Evolutionary conservation across 371 early-diverging fungal species (phyloP).

Genomic region (Sporodiniella umbellata): DNA sequence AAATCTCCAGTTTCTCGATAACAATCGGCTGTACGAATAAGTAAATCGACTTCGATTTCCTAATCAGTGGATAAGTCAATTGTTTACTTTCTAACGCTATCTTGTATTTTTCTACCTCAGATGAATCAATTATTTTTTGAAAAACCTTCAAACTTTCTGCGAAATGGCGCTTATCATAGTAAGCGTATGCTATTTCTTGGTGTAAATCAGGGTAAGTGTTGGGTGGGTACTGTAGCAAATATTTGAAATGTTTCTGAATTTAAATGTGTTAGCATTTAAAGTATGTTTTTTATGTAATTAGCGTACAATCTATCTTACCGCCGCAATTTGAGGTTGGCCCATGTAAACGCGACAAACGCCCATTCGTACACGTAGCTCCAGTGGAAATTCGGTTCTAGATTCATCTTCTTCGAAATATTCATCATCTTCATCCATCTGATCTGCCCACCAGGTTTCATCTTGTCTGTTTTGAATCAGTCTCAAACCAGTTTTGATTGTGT

Average conservation of each 20-base stretch:
- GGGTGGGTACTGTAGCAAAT: conserved; percentile 50
- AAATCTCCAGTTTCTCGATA: conserved; percentile 68
- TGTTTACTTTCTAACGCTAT: conserved; percentile 6
- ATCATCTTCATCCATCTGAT: conserved; percentile 49
- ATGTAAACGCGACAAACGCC: conserved; percentile 79
- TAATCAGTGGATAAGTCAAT: conserved; percentile 1
- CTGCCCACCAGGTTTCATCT: conserved; percentile 60
- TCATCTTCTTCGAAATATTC: conserved; percentile 47
- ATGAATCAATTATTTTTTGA: conserved; percentile 51
- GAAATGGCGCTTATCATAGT: conserved; percentile 64
- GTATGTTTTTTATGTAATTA: not conserved
- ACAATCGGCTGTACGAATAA: conserved; percentile 65
- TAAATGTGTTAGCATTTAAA: not conserved
- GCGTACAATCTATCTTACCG: conserved; percentile 36
- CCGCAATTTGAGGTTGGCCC: conserved; percentile 64
- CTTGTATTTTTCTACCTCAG: conserved; percentile 45
- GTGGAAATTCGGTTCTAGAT: conserved; percentile 54
- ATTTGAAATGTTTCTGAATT: conserved; percentile 64
- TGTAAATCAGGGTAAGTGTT: conserved; percentile 74
- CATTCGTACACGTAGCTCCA: conserved; percentile 82
- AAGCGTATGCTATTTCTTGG: conserved; percentile 81
- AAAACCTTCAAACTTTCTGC: conserved; percentile 66
- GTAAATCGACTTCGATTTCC: conserved; percentile 45
- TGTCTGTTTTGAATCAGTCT: conserved; percentile 68
- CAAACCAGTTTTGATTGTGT: conserved; percentile 68